A percentile compares a stretch with the other conserved stretches of the same genome.
These are phyloP conservation scores for Pogostemon cablin DNA, from an alignment of 257 asterid genomes.

Conservation along the genomic window DNA sequence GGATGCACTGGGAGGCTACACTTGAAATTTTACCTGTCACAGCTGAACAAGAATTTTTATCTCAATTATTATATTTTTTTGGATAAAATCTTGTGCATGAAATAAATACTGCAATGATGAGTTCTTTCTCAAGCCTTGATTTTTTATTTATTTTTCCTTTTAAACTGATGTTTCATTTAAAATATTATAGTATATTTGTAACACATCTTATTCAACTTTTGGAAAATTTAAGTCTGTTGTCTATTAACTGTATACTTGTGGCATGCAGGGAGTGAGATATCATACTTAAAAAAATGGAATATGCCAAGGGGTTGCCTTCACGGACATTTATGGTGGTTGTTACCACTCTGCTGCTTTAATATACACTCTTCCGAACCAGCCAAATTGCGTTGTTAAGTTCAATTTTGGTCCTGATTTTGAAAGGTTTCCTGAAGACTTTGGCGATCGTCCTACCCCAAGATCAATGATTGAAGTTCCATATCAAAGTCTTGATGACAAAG, in stretches of 20 bases:
- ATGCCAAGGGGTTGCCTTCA: conserved; percentile 90
- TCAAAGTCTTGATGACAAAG: conserved; percentile 72
- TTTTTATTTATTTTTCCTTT: not conserved
- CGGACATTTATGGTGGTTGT: conserved; percentile 82
- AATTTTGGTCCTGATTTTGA: conserved; percentile 98
- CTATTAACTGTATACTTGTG: conserved; percentile 30
- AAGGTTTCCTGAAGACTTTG: conserved; percentile 75
- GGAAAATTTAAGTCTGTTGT: conserved; percentile 21
- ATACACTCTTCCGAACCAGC: conserved; percentile 96
- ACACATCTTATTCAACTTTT: conserved; percentile 1
- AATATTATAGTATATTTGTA: not conserved
- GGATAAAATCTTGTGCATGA: not conserved
- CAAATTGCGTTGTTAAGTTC: conserved; percentile 85
- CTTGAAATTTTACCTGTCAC: not conserved
- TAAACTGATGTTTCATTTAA: conserved; percentile 1
- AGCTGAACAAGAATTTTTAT: conserved; percentile 2
- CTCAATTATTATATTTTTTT: not conserved
- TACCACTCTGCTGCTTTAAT: conserved; percentile 97
- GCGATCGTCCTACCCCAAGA: conserved; percentile 64
- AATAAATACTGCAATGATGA: conserved; percentile 8
- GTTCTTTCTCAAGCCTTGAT: conserved; percentile 4
- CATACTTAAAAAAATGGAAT: conserved; percentile 87
- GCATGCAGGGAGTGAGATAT: conserved; percentile 92
- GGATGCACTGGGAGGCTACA: not conserved
- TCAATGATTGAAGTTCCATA: conserved; percentile 96